A percentile compares a stretch with the other conserved stretches of the same genome.
These are phyloP conservation scores for Talaromyces piceae DNA, from an alignment of 2,329 filamentous ascomycete genomes.

Conservation along the genomic window DNA sequence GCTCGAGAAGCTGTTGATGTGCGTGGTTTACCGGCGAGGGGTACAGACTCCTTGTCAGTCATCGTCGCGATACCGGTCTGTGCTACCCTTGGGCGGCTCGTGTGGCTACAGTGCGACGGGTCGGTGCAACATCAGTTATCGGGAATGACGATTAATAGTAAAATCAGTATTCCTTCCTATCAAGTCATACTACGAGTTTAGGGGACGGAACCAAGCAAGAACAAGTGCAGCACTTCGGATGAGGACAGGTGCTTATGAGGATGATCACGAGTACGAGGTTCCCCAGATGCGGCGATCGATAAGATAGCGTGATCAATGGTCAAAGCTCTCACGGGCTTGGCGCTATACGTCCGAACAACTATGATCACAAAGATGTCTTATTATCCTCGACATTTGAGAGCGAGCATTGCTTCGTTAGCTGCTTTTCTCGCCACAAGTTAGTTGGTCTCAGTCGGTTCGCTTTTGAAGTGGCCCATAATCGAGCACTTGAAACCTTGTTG, in stretches of 20 bases:
- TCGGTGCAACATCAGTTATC: background rate
- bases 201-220: background rate
- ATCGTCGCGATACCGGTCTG: slow-evolving; percentile 5
- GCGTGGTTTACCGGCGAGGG: slow-evolving; percentile 20
- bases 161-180: background rate
- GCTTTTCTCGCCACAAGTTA: too few relatives aligned
- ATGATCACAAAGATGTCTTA: too few relatives aligned
- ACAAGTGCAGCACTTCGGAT: background rate
- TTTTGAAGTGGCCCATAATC: too few relatives aligned
- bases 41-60: slow-evolving; percentile 15
- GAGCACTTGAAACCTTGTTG: too few relatives aligned
- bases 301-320: background rate
- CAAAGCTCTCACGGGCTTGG: background rate
- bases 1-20: slow-evolving; percentile 20
- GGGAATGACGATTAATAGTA: background rate
- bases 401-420: too few relatives aligned
- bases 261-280: background rate
- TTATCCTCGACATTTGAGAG: too few relatives aligned
- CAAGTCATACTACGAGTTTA: background rate
- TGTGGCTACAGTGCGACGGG: background rate
- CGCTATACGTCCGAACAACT: too few relatives aligned
- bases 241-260: background rate
- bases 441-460: too few relatives aligned
- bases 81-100: background rate
- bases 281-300: background rate